Evolutionary conservation across 2,329 filamentous ascomycete genomes (phyloP), one percentile per base, ranked within the genome.

Genomic region (Anthostomella pinea): DNA sequence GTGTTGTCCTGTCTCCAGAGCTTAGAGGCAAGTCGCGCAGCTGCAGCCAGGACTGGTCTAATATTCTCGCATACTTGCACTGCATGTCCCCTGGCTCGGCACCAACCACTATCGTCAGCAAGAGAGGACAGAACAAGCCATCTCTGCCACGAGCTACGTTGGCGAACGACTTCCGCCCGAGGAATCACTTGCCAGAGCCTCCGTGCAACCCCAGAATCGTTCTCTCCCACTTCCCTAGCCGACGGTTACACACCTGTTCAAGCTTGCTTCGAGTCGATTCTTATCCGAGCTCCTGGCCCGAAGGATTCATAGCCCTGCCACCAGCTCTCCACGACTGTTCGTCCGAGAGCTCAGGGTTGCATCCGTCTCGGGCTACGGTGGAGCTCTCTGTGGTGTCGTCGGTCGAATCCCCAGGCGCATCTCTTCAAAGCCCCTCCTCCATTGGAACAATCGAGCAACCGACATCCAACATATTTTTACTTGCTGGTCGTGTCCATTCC

Each of bases 21-120:
- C n/a, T n/a, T n/a, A n/a, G n/a, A 47, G 41, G 43, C 49, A 62
- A 63, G 55, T 62, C 54, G 59, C 59, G 59, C 64, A 64, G 54
- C 59, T 64, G 61, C 60, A 62, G 43, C 43, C 52, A 46, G 39
- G 26, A 58, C 39, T 53, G 51, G 52, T 25, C 38, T 46, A 42
- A 37, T 38, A 43, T 28, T 23, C 16, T 35, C 17, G 35, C 39
- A 32, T 38, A 34, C 34, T 25, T 38, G 34, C 34, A 45, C 31
- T 45, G 43, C 45, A 51, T 41, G 21, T 44, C 38, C 30, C 37
- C 46, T 36, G 35, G 43, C 42, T 32, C 33, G 38, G 42, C 41
- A 29, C 40, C 26, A 35, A 41, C 28, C 30, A 23, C 33, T 19
- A 34, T 38, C 24, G 35, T 25, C 42, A 42, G 30, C 34, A 37